Evolutionary conservation across 129 eudicot genomes (phyloP).

Genomic region (Smallanthus sonchifolius): DNA sequence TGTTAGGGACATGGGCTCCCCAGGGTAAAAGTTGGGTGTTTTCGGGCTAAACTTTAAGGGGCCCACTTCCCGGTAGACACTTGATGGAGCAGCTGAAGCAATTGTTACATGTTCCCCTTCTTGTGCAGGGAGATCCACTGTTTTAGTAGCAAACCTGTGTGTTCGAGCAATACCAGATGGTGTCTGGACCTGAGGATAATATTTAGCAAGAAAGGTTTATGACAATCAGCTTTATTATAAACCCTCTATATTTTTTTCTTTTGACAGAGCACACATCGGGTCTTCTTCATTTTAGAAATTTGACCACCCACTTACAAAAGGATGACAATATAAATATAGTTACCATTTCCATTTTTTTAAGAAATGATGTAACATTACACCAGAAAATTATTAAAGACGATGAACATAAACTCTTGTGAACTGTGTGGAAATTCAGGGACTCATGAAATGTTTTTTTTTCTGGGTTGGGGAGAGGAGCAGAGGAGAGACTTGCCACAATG

Average conservation of each 20-base stretch:
- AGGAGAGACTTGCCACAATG: constrained; percentile 54
- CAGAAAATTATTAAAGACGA: not conserved
- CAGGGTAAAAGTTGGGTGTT: constrained; percentile 75
- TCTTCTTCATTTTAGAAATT: not conserved
- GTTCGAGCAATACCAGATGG: constrained; percentile 93
- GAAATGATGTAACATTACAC: not conserved
- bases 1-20: constrained; percentile 87
- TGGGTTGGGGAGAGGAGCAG: not conserved
- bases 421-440: not conserved
- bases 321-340: not conserved
- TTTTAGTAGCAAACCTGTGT: constrained; percentile 90
- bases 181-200: constrained; percentile 71
- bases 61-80: constrained; percentile 71
- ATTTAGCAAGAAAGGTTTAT: constrained; percentile 1
- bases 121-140: constrained; percentile 93
- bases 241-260: not conserved
- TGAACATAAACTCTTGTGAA: constrained; percentile 2
- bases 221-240: not conserved
- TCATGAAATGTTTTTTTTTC: not conserved
- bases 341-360: not conserved
- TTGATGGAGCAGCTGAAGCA: constrained; percentile 90
- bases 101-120: constrained; percentile 94
- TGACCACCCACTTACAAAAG: not conserved
- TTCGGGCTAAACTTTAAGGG: constrained; percentile 82
- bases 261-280: not conserved